phyloP scores from a whole-genome alignment of 1,139 yeast genomes.

The Neolecta irregularis region DNA sequence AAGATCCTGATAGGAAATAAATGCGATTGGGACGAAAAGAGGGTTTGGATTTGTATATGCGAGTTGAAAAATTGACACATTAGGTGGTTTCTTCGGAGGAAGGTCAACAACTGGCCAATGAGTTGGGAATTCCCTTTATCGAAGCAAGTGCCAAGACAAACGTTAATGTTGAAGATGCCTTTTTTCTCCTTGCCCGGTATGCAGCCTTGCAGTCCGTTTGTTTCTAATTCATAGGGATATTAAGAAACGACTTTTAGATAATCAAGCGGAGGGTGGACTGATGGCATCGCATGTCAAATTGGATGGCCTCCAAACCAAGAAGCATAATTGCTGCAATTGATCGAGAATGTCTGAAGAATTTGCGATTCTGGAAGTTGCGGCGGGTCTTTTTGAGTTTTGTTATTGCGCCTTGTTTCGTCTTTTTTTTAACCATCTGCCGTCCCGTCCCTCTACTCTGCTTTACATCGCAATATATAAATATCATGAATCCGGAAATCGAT shows the following conservation, averaged over 20 bases:
- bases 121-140: conserved; percentile 74
- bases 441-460: too few species aligned
- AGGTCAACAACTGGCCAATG: conserved; percentile 80
- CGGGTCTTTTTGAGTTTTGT: too few species aligned
- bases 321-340: too few species aligned
- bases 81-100: conserved; percentile 55
- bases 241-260: conserved; percentile 2
- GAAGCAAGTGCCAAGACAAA: conserved; percentile 95
- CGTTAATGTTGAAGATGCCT: conserved; percentile 79
- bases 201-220: background rate
- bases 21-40: conserved; percentile 61
- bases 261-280: background rate
- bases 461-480: too few species aligned
- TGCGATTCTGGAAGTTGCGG: too few species aligned
- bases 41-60: conserved; percentile 26
- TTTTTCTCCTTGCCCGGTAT: conserved; percentile 68
- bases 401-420: too few species aligned
- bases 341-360: too few species aligned
- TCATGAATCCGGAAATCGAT: too few species aligned
- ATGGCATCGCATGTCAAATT: background rate
- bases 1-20: conserved; percentile 89
- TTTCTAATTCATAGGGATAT: conserved; percentile 1
- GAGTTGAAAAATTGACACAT: conserved; percentile 24
- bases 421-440: too few species aligned
- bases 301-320: too few species aligned